phyloP scores from a whole-genome alignment of 768 basidiomycete species.

The Mycena haematopus region DNA sequence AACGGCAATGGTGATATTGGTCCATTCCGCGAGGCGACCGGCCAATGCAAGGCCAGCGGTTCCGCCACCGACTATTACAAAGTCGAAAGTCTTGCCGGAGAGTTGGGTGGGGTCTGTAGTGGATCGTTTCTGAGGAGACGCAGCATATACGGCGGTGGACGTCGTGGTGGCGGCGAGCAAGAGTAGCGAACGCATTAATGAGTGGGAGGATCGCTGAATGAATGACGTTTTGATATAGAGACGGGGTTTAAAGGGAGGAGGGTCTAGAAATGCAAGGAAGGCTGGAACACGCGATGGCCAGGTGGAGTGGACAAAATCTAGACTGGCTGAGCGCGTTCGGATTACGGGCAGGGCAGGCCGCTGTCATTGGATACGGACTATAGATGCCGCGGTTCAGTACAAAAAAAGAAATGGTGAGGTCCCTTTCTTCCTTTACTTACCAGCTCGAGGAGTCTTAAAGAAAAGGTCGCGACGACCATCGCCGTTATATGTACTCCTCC shows the following conservation, averaged over 20 bases:
- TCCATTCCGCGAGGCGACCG: slow-evolving; percentile 23
- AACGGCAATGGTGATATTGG: slow-evolving; percentile 28
- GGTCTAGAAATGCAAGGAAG: neutral
- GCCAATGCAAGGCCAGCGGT: slow-evolving; percentile 29
- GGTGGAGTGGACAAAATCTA: neutral
- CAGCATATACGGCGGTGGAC: slow-evolving; percentile 8
- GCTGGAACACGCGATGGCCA: neutral
- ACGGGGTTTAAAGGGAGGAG: too few relatives aligned
- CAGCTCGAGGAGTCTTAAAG: too few relatives aligned
- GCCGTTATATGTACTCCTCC: too few relatives aligned
- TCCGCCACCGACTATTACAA: slow-evolving; percentile 27
- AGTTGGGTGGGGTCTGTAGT: slow-evolving; percentile 25
- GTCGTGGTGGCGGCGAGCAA: slow-evolving; percentile 2
- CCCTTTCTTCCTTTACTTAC: too few relatives aligned
- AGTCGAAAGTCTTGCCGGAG: slow-evolving; percentile 29
- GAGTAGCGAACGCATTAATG: slow-evolving; percentile 14
- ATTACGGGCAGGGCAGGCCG: neutral
- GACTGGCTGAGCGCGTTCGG: slow-evolving; percentile 1
- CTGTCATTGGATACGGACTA: neutral
- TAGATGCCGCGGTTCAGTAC: too few relatives aligned
- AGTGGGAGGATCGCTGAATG: neutral
- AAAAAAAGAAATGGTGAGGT: too few relatives aligned
- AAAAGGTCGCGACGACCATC: too few relatives aligned
- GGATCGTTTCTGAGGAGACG: slow-evolving; percentile 21
- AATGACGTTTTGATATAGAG: neutral